These are phyloP conservation scores for Saccharomyces eubayanus DNA, from an alignment of 805 yeast genomes.

Conservation along the genomic window DNA sequence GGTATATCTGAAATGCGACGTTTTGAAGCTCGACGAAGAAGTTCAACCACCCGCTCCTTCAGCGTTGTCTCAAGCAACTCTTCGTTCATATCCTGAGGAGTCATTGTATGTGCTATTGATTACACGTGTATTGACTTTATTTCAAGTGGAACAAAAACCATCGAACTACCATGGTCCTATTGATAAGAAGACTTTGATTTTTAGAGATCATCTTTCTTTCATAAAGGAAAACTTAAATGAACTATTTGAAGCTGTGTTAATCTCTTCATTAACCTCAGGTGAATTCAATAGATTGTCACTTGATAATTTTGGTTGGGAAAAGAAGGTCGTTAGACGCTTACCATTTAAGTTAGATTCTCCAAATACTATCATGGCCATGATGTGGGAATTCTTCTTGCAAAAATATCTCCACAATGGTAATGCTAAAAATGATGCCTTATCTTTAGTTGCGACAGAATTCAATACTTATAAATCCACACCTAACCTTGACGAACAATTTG, in stretches of 20 bases:
- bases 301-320: conserved; percentile 48
- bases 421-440: conserved; percentile 26
- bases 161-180: conserved; percentile 60
- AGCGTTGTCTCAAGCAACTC: conserved; percentile 31
- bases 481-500: conserved; percentile 24
- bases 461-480: conserved; percentile 24
- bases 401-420: conserved; percentile 30
- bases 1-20: conserved; percentile 38
- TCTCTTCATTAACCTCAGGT: conserved; percentile 45
- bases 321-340: conserved; percentile 41
- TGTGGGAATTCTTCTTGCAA: conserved; percentile 30
- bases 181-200: conserved; percentile 55
- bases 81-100: conserved; percentile 36
- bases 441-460: conserved; percentile 24
- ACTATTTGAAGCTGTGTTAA: conserved; percentile 44
- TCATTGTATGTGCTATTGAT: conserved; percentile 35
- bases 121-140: conserved; percentile 41
- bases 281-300: conserved; percentile 48
- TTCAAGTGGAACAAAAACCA: conserved; percentile 42
- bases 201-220: conserved; percentile 55
- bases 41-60: conserved; percentile 27
- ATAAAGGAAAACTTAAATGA: conserved; percentile 44
- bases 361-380: conserved; percentile 49
- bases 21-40: conserved; percentile 32
- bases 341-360: conserved; percentile 56